Evolutionary conservation across 495 filamentous ascomycete species (phyloP).

Genomic region (Penicillium waksmanii): DNA sequence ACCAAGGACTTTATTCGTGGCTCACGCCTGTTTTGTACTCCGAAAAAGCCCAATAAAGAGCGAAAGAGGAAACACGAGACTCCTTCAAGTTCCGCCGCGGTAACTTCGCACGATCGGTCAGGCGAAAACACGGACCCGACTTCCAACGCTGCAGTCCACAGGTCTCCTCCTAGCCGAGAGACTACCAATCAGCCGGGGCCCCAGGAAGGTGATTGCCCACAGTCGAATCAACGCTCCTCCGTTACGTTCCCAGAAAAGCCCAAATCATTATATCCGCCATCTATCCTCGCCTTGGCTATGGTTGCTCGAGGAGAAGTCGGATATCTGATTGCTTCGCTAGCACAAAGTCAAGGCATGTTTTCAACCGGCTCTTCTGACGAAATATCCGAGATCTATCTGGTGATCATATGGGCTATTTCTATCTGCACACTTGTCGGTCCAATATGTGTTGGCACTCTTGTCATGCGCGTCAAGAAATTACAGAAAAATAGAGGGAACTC

Average conservation of each 20-base stretch:
- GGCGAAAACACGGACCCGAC: neutral
- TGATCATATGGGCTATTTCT: slow-evolving; percentile 75
- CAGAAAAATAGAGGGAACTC: slow-evolving; percentile 29
- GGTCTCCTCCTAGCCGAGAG: neutral
- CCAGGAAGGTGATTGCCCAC: neutral
- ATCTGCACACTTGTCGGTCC: slow-evolving; percentile 77
- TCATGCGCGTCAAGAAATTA: slow-evolving; percentile 50
- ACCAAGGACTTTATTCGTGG: slow-evolving; percentile 13
- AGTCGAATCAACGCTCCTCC: neutral
- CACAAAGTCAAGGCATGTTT: slow-evolving; percentile 63
- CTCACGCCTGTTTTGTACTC: slow-evolving; percentile 16
- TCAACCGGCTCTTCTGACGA: slow-evolving; percentile 17
- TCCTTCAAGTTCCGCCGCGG: neutral
- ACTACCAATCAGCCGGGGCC: neutral
- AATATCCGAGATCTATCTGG: slow-evolving; percentile 58
- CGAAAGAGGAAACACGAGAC: neutral
- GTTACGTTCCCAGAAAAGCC: slow-evolving; percentile 38
- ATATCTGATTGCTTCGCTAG: slow-evolving; percentile 74
- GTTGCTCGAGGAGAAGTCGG: slow-evolving; percentile 79
- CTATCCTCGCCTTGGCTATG: slow-evolving; percentile 67
- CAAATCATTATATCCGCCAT: slow-evolving; percentile 60
- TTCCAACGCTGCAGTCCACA: neutral
- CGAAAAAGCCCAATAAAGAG: slow-evolving; percentile 1
- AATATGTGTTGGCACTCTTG: slow-evolving; percentile 64
- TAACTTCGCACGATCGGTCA: neutral